Base-by-base conservation (phyloP, 169 alveolate species). In the Eimeria necatrix region DNA sequence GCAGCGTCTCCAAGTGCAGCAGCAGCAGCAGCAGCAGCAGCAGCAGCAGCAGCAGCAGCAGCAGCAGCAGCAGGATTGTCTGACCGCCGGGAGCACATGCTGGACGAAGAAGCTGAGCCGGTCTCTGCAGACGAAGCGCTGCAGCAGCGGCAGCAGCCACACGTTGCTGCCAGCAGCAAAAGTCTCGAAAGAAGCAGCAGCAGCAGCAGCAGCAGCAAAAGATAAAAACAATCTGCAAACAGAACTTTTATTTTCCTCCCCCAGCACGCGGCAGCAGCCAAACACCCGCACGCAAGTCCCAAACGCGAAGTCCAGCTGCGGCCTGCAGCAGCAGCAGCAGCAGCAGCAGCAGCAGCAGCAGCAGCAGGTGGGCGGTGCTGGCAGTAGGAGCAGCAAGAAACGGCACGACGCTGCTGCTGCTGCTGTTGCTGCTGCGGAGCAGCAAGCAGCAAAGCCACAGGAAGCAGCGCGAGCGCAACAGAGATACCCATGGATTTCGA, bases 81-180 rank as follows among this genome's bases (percentile, higher is more conserved):
- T 73, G 26, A 73, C 84, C 10, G 84, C 84, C 4, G 86, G 94
- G 2, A 88, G 59, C 46, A 88, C 46, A 46, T 88, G 61, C 48
- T 32, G 1, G 26, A 49, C 9, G 48, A 88, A 88, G 87, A 70
- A 71, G 12, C 22, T 48, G 10, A 88, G 81, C 59, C 24, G 41
- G 76, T 88, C 94, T 10, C 94, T 76, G 46, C 87, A 41, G 26
- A 88, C 59, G 48, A 52, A 24, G 48, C 87, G 56, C 56, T 56
- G 88, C 22, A 88, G 87, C 64, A 88, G 60, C 71, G 94, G 87
- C 76, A 88, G 94, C 46, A 68, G 61, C 94, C 87, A 68, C 16
- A 78, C 73, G 53, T 71, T 88, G 61, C 52, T 53, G 84, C 26
- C 8, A 0, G 8, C 56, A 7, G 32, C 84, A 73, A 73, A 73